Evolutionary conservation across 805 yeast genomes (phyloP), one percentile per base, ranked within the genome.

Genomic region (Saccharomycopsis javanensis): DNA sequence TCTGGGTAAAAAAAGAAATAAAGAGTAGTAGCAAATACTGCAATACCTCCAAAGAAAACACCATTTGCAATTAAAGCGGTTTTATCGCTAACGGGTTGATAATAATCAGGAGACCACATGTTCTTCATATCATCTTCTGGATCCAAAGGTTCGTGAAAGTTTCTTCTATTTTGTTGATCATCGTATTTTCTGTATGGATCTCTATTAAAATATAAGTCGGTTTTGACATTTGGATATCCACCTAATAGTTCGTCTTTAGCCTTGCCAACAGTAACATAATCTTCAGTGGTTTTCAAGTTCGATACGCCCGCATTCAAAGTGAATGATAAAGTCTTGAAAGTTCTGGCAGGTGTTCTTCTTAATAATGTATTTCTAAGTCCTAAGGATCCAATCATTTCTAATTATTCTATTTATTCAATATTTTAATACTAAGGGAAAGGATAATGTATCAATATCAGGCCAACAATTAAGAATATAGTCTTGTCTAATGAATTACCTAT

Each of bases 31-130:
- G 73, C 72, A 65, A 77, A 73, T 0, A 68, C 66, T 4, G 70
- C 75, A 54, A 79, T 62, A 5, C 67, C 67, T 1, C 60, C 82
- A 64, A 85, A 79, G 70, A 85, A 85, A 6, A 73, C 66, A n/a
- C 71, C 72, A 61, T 82, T 78, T 68, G 80, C 80, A 63, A 71
- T 76, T 55, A 82, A 69, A 0, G 96, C 95, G 33, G 79, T 77
- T 51, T 70, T 67, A 69, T 86, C 85, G 42, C 79, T 72, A 34
- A 82, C 85, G 38, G 74, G 69, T 64, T 82, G 81, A 68, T 75
- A 81, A 66, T 82, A 78, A 66, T 88, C 95, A 11, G 96, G 94
- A 7, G 96, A 80, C 96, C 96, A 88, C 76, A 86, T 78, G 69
- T 88, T 91, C 66, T 83, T 75, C 69, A 80, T 72, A 66, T 88